These are phyloP conservation scores for Fusarium pseudonygamai DNA, from an alignment of 2,329 filamentous ascomycete species.

Conservation along the genomic window DNA sequence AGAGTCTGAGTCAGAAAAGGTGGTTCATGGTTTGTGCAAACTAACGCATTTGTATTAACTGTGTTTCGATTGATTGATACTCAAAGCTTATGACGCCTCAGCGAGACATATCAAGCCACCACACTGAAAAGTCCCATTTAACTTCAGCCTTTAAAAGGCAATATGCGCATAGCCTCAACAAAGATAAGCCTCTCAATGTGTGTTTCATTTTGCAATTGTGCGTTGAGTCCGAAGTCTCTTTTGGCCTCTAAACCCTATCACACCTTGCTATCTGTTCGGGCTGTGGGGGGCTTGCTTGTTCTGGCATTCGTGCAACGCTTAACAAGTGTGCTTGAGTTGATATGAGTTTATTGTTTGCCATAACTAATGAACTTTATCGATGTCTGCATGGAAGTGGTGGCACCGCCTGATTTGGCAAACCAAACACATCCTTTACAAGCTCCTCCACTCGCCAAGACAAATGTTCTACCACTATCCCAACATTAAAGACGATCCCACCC, in stretches of 20 bases:
- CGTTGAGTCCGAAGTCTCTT: neutral
- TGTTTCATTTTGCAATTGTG: neutral
- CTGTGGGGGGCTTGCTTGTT: neutral
- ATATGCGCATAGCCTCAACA: no score
- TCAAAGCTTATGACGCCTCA: no score
- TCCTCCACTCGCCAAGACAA: neutral
- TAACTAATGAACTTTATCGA: neutral
- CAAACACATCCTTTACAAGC: neutral
- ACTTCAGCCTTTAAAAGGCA: no score
- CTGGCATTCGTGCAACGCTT: neutral
- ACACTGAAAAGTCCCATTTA: no score
- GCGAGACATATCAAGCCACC: no score
- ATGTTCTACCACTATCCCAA: neutral
- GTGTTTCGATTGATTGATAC: neutral
- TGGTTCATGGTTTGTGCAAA: neutral
- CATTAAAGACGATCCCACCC: neutral
- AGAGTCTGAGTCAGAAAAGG: no score
- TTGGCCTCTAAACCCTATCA: neutral
- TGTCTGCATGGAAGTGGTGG: neutral
- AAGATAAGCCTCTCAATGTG: no score
- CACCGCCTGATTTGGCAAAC: neutral
- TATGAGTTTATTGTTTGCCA: neutral
- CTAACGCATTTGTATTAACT: neutral
- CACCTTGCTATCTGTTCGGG: neutral
- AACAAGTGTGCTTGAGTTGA: neutral